Evolutionary conservation across 1,284 basidiomycete species (phyloP), one percentile per base, ranked within the genome.

Genomic region (Mycosarcoma mackinlayi): DNA sequence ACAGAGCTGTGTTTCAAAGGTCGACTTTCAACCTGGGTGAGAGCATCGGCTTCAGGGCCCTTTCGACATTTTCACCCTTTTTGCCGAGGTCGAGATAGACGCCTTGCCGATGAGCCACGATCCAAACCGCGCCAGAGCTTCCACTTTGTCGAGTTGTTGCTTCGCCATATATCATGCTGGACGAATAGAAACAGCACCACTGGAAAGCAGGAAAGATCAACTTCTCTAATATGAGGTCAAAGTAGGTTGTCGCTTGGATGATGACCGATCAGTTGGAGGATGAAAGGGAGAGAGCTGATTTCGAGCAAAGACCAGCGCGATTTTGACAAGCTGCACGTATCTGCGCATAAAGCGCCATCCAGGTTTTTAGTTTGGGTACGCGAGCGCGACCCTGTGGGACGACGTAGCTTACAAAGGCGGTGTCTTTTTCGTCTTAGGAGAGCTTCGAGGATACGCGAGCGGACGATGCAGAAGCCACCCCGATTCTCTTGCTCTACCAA

Each of bases 71-170:
- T 38, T 19, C 9, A 10, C 14, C n/a, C 19, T 9, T 38, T 38
- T 38, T 38, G 49, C 49, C 49, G 49, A 51, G 49, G 49, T 51
- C 38, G 39, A 51, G 49, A 51, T 51, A 34, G 19, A 42, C 49
- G 27, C 19, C 27, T 25, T 24, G 14, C 39, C 49, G 23, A 19
- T 7, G n/a, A 7, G 7, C 39, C 23, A 13, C 2, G 10, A 1
- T 7, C 21, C 28, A 45, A 31, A 44, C 49, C 62, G 62, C 52
- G 62, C 62, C 34, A 65, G 62, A 59, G 53, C 45, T 45, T 50
- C 45, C 7, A 55, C 34, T 54, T 65, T 44, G 47, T 33, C 0
- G 18, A 3, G 5, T 18, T 3, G 3, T 51, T 40, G 28, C 52
- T 65, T 28, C 9, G n/a, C n/a, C 5, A 19, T 8, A 23, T 7